These are phyloP conservation scores for Stipa capillata DNA, from an alignment of 176 grass and related monocot species.

Conservation along the genomic window DNA sequence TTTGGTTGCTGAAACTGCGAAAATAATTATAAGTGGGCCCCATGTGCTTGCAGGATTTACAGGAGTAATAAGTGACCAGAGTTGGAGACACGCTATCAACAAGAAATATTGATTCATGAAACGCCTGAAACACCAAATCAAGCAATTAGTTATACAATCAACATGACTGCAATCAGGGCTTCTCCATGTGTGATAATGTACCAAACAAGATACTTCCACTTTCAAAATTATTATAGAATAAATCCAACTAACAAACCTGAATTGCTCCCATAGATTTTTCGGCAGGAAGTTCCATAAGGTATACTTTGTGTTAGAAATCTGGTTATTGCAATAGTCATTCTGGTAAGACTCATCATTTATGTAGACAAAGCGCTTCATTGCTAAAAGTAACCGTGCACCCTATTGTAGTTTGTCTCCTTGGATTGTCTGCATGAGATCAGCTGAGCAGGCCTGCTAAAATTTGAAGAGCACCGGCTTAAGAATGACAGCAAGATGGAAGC, in stretches of 20 bases:
- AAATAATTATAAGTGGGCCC: slow-evolving; percentile 94
- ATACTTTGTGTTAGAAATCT: slow-evolving; percentile 88
- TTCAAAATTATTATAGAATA: not conserved
- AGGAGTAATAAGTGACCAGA: slow-evolving; percentile 96
- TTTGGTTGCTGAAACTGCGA: slow-evolving; percentile 88
- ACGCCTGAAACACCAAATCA: slow-evolving; percentile 60
- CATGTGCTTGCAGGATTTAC: slow-evolving; percentile 97
- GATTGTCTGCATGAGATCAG: slow-evolving; percentile 6
- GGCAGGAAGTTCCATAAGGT: slow-evolving; percentile 84
- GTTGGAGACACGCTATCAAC: slow-evolving; percentile 87
- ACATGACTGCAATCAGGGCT: not conserved
- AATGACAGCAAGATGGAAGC: not conserved
- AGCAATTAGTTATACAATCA: slow-evolving; percentile 14
- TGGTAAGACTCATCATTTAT: slow-evolving; percentile 95
- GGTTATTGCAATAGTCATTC: slow-evolving; percentile 67
- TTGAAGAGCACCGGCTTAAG: not conserved
- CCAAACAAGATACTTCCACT: not conserved
- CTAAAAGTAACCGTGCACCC: slow-evolving; percentile 17
- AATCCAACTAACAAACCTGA: slow-evolving; percentile 38
- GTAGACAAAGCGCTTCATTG: slow-evolving; percentile 96
- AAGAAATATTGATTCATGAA: slow-evolving; percentile 99
- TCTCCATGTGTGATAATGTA: not conserved
- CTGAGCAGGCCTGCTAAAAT: slow-evolving; percentile 6
- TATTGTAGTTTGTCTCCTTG: slow-evolving; percentile 13
- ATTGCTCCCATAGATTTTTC: slow-evolving; percentile 97